phyloP scores from a whole-genome alignment of 148 eudicot species.

The Fagopyrum tataricum region DNA sequence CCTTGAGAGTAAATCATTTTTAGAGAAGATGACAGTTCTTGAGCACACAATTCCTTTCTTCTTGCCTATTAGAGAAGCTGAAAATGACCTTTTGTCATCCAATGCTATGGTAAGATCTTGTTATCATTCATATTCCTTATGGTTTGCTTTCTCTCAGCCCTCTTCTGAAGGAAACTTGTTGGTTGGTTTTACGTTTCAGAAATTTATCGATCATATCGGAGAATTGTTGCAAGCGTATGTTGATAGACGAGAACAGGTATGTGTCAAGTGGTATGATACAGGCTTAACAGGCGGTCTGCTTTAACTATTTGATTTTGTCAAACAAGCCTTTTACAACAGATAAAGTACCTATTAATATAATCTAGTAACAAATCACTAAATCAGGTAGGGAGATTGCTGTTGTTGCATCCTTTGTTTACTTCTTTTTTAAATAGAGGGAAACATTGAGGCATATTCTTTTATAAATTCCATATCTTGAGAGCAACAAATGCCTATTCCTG shows the following conservation, averaged over 20 bases:
- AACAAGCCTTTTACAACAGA: neutral
- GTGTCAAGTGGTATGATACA: slow-evolving; percentile 6
- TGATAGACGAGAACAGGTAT: slow-evolving; percentile 94
- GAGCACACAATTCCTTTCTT: slow-evolving; percentile 97
- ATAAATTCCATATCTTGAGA: neutral
- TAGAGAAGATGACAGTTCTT: slow-evolving; percentile 95
- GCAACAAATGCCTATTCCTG: neutral
- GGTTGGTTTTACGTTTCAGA: slow-evolving; percentile 40
- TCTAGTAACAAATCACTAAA: neutral
- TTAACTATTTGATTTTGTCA: neutral
- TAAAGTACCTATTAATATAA: neutral
- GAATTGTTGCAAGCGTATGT: slow-evolving; percentile 94
- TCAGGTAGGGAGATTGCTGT: neutral
- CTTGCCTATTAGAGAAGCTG: slow-evolving; percentile 86
- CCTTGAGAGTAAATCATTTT: slow-evolving; percentile 95
- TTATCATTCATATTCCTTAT: slow-evolving; percentile 22
- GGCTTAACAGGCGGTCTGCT: neutral
- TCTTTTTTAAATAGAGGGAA: neutral
- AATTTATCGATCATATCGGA: slow-evolving; percentile 88
- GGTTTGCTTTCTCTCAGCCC: slow-evolving; percentile 2
- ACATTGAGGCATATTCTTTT: neutral
- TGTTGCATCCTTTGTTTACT: neutral
- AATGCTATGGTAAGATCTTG: slow-evolving; percentile 88
- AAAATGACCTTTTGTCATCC: slow-evolving; percentile 85
- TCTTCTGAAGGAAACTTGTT: slow-evolving; percentile 10